phyloP scores from a whole-genome alignment of 495 filamentous ascomycete species.

The Penicillium canariense region DNA sequence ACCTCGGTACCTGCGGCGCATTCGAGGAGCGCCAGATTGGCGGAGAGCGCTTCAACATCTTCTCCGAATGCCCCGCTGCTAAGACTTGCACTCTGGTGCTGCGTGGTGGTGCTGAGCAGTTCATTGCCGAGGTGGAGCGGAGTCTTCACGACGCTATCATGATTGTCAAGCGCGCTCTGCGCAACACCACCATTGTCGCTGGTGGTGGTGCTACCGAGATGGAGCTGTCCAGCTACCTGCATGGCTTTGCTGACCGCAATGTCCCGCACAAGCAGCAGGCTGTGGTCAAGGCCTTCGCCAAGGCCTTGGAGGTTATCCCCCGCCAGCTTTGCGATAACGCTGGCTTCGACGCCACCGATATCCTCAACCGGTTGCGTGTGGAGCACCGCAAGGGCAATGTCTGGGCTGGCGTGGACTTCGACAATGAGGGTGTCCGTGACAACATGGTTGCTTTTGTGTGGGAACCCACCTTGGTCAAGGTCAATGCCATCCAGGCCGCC shows the following conservation, averaged over 20 bases:
- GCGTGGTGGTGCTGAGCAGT: conserved; percentile 95
- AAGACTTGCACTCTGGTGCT: conserved; percentile 97
- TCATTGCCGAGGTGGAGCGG: conserved; percentile 97
- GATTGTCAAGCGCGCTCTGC: conserved; percentile 96
- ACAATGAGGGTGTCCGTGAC: conserved; percentile 83
- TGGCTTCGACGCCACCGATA: conserved; percentile 96
- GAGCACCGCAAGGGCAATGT: conserved; percentile 87
- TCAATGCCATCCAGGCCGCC: conserved; percentile 94
- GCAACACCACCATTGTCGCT: conserved; percentile 89
- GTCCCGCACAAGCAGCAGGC: conserved; percentile 93
- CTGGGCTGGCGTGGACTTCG: conserved; percentile 96
- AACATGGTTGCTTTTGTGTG: conserved; percentile 95
- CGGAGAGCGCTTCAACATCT: conserved; percentile 96
- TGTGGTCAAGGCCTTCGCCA: conserved; percentile 96
- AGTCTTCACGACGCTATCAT: conserved; percentile 98
- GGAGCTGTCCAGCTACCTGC: conserved; percentile 91
- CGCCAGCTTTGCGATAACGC: conserved; percentile 97
- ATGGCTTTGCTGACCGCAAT: conserved; percentile 86
- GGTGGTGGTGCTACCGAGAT: conserved; percentile 95
- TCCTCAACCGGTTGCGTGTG: conserved; percentile 89
- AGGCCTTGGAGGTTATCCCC: conserved; percentile 94
- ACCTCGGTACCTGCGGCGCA: conserved; percentile 83
- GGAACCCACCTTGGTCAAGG: conserved; percentile 94
- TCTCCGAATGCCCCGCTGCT: conserved; percentile 89
- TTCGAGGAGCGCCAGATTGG: conserved; percentile 98